phyloP scores from a whole-genome alignment of 768 basidiomycete species.

The Neoboletus brunneissimus region DNA sequence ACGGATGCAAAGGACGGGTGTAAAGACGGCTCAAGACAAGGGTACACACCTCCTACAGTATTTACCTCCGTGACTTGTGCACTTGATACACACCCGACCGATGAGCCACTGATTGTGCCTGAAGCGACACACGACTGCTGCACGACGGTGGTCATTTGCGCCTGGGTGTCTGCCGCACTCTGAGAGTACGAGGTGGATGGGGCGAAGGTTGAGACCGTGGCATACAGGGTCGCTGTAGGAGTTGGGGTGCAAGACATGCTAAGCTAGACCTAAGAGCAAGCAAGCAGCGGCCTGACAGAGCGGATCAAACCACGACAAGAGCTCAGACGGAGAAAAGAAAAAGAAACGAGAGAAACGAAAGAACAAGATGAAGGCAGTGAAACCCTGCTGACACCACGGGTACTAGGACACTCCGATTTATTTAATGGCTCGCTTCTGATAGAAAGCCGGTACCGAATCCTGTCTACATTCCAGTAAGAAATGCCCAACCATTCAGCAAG shows the following conservation, averaged over 20 bases:
- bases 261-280: not conserved
- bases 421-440: no score
- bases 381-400: not conserved
- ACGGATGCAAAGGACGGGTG: not conserved
- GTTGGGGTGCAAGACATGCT: constrained; percentile 40
- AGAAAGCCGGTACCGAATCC: no score
- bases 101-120: constrained; percentile 21
- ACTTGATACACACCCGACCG: constrained; percentile 30
- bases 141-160: constrained; percentile 34
- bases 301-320: not conserved
- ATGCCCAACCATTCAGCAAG: not conserved
- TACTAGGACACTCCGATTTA: not conserved
- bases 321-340: no score
- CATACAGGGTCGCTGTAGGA: constrained; percentile 44
- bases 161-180: constrained; percentile 32
- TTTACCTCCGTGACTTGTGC: constrained; percentile 28
- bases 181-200: constrained; percentile 38
- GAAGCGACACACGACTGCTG: constrained; percentile 34
- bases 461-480: not conserved
- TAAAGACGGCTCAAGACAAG: not conserved
- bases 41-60: constrained; percentile 36
- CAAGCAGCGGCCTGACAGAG: not conserved
- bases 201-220: constrained; percentile 34
- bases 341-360: constrained; percentile 7
- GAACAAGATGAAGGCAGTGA: not conserved